Conservation (phyloP, 495 filamentous ascomycete genomes). For the Aspergillus egyptiacus region DNA sequence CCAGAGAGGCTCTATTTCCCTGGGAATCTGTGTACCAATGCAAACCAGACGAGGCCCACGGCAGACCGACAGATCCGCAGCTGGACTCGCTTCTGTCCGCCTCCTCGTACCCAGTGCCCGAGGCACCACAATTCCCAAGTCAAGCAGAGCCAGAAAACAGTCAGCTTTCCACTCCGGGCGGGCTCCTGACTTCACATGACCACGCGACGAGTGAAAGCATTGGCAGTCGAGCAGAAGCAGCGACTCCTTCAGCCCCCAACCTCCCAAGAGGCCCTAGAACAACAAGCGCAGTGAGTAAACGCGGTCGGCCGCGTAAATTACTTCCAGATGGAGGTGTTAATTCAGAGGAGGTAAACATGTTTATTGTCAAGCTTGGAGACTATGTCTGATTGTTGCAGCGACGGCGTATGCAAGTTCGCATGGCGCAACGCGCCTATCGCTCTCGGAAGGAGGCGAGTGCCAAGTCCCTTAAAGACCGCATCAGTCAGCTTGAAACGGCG, state of each 20-base stretch:
- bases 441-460: slow-evolving; percentile 79
- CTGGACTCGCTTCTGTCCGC: slow-evolving; percentile 21
- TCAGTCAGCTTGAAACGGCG: slow-evolving; percentile 56
- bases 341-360: slow-evolving; percentile 22
- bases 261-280: neutral
- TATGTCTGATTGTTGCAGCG: slow-evolving; percentile 44
- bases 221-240: neutral
- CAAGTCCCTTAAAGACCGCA: slow-evolving; percentile 60
- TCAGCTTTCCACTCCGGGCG: neutral
- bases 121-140: neutral
- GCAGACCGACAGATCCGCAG: slow-evolving; percentile 1
- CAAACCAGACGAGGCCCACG: neutral
- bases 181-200: neutral
- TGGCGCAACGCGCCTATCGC: slow-evolving; percentile 80
- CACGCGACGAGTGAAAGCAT: neutral
- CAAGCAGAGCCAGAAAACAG: neutral
- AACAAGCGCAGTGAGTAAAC: slow-evolving; percentile 14
- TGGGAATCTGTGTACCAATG: neutral
- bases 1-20: neutral
- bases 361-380: neutral
- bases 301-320: slow-evolving; percentile 17
- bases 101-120: slow-evolving; percentile 23
- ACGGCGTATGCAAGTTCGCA: slow-evolving; percentile 77
- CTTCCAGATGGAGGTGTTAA: slow-evolving; percentile 10
- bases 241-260: neutral